phyloP scores from a whole-genome alignment of 129 eudicot species.

The Apium graveolens region DNA sequence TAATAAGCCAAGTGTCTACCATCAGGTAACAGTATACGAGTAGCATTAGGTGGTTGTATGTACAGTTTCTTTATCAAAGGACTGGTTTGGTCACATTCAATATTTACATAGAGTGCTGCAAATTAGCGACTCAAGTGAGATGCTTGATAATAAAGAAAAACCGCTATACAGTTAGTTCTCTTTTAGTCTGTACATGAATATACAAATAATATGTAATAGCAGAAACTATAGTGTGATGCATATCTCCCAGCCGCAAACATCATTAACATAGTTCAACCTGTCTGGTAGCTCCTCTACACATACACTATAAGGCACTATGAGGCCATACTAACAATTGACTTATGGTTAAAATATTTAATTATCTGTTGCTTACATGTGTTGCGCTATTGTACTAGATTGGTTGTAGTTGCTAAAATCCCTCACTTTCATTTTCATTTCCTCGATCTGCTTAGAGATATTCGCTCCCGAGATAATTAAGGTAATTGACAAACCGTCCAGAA shows the following conservation, averaged over 20 bases:
- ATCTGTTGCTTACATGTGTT: neutral
- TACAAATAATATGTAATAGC: too few relatives aligned
- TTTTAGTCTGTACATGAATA: neutral
- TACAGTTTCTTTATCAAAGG: slow-evolving; percentile 52
- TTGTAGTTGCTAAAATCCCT: neutral
- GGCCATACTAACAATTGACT: neutral
- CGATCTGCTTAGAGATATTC: neutral
- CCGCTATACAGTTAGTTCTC: neutral
- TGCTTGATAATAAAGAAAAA: slow-evolving; percentile 9
- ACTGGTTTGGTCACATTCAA: slow-evolving; percentile 37
- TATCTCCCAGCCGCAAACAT: neutral
- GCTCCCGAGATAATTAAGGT: neutral
- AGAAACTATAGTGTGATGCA: neutral
- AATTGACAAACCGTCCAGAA: neutral
- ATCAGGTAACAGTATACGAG: slow-evolving; percentile 92
- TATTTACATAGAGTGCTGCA: slow-evolving; percentile 60
- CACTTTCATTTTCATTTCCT: neutral
- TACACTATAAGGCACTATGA: too few relatives aligned
- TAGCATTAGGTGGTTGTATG: slow-evolving; percentile 63
- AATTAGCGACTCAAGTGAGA: slow-evolving; percentile 18
- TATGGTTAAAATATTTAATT: neutral
- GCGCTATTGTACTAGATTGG: neutral
- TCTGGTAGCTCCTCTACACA: neutral
- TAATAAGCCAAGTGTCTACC: slow-evolving; percentile 83
- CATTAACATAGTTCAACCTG: neutral